These are phyloP conservation scores for Exophiala spinifera DNA, from an alignment of 2,329 filamentous ascomycete genomes.

Conservation along the genomic window DNA sequence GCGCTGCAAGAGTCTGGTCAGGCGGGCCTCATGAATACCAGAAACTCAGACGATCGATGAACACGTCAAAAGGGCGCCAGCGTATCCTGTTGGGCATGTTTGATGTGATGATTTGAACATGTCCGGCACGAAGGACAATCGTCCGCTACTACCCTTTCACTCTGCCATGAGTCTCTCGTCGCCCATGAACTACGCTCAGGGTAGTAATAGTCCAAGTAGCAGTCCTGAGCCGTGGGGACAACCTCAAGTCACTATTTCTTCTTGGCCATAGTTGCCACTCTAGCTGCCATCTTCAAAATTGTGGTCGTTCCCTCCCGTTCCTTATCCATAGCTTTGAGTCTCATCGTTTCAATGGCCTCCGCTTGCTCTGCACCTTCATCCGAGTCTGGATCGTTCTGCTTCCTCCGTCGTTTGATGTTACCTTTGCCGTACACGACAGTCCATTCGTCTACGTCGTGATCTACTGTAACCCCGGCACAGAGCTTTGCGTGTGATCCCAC, in stretches of 20 bases:
- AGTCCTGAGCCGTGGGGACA: too few species aligned
- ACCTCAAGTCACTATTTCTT: constrained; percentile 18
- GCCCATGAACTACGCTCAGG: too few species aligned
- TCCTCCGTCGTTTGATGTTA: constrained; percentile 33
- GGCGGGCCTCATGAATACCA: too few species aligned
- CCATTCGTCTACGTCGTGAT: constrained; percentile 61
- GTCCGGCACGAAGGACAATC: too few species aligned
- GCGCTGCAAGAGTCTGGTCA: too few species aligned
- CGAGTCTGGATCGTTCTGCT: neutral
- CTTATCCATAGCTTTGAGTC: constrained; percentile 58
- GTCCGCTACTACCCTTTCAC: too few species aligned
- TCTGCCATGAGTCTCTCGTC: too few species aligned
- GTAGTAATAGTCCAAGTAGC: too few species aligned
- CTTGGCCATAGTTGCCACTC: constrained; percentile 25
- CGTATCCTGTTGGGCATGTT: too few species aligned
- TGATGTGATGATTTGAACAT: too few species aligned
- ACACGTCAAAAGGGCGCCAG: too few species aligned
- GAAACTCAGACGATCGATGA: too few species aligned
- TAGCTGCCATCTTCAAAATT: constrained; percentile 20
- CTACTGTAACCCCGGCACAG: constrained; percentile 57
- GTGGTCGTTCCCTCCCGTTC: constrained; percentile 23
- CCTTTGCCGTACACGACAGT: constrained; percentile 66
- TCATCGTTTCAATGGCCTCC: constrained; percentile 53
- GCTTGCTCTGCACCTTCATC: constrained; percentile 23
- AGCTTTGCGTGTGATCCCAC: constrained; percentile 64